Percentiles rank a stretch among this genome's conserved stretches.
These are phyloP conservation scores for Rhizopogon vesiculosus DNA, from an alignment of 768 basidiomycete genomes.

Conservation along the genomic window DNA sequence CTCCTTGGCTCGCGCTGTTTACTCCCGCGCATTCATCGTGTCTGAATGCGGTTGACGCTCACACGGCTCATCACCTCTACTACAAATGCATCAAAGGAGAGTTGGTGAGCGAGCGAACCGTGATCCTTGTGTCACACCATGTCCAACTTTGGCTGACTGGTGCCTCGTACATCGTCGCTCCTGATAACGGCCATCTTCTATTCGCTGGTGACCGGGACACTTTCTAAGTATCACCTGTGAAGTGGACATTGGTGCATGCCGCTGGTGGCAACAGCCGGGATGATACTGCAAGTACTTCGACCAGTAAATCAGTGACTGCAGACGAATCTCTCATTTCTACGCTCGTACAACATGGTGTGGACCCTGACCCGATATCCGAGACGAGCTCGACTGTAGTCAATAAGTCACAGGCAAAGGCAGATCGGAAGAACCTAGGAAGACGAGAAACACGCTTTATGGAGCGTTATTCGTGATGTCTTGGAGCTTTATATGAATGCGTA, in stretches of 20 bases:
- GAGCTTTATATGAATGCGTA: conserved; percentile 46
- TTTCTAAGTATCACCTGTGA: conserved; percentile 65
- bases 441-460: conserved; percentile 71
- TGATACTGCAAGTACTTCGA: conserved; percentile 24
- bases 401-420: conserved; percentile 30
- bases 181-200: conserved; percentile 64
- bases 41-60: conserved; percentile 63
- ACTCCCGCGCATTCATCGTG: conserved; percentile 81
- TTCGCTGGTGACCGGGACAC: conserved; percentile 64
- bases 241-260: conserved; percentile 63
- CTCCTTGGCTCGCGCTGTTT: conserved; percentile 80
- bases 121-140: conserved; percentile 92
- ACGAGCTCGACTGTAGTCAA: conserved; percentile 39
- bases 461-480: conserved; percentile 68
- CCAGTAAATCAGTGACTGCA: conserved; percentile 1
- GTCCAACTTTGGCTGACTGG: conserved; percentile 82
- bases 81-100: conserved; percentile 76
- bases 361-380: conserved; percentile 28
- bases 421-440: conserved; percentile 63
- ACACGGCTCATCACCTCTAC: conserved; percentile 80
- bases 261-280: conserved; percentile 34
- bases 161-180: conserved; percentile 76
- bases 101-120: conserved; percentile 70
- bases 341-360: conserved; percentile 13
- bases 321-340: conserved; percentile 12